Evolutionary conservation across 1,139 yeast genomes (phyloP), one percentile per base, ranked within the genome.

Genomic region (Saccharomyces hybrid): DNA sequence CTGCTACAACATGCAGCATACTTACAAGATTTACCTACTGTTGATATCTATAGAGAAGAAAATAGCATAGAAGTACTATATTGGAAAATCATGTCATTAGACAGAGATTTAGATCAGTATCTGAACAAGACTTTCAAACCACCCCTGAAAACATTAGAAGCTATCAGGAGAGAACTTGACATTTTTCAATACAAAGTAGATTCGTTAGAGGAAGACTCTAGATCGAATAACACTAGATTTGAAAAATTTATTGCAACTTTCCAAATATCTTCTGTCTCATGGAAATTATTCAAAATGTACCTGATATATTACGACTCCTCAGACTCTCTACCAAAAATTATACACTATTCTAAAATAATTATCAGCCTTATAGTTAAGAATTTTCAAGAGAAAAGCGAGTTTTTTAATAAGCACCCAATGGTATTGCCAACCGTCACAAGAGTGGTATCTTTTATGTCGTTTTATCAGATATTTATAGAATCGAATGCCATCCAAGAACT

Each of bases 1-100:
- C 14, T 66, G 14, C 50, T 67, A 29, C 64, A 59, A 16, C 70
- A 66, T 48, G 66, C 68, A 1, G 66, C 68, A 2, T 62, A 58
- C 32, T 55, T 61, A 42, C 61, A 63, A 48, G 69, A 65, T 53
- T 52, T 57, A 27, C 63, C 64, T 4, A 57, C 52, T 32, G 55
- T 59, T 5, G 68, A 68, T 54, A 57, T 65, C 3, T 65, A 63
- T 46, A 62, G 62, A 51, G 60, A 60, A 8, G 70, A 67, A 31
- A 67, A 64, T 14, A 61, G 57, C 46, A 64, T 63, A 50, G 71
- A 68, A 51, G 53, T 63, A 0, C 52, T 66, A 1, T 56, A 54
- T 34, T 68, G 71, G 71, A 67, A 67, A 47, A 53, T 68, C 1
- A 44, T 61, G 1, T 67, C 71, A 1, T 51, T 68, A 6, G 70